Conservation (phyloP, 306 rosid species). For the Nissolia schottii region DNA sequence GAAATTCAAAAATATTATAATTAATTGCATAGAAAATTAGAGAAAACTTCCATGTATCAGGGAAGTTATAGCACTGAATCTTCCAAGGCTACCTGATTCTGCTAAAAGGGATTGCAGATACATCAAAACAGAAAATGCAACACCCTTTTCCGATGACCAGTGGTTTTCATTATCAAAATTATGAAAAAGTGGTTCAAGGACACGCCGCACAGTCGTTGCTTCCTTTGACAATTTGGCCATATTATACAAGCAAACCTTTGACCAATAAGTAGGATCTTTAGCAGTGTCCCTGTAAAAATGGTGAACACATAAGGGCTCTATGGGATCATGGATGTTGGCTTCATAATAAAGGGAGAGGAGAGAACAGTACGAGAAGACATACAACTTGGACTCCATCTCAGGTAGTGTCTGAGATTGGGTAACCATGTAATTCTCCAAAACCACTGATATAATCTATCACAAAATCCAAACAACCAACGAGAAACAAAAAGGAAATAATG, state of each 20-base stretch:
- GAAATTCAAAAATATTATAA: constrained; percentile 34
- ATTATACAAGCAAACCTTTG: constrained; percentile 75
- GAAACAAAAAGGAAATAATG: constrained; percentile 13
- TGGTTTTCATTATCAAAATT: constrained; percentile 68
- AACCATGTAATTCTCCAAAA: constrained; percentile 74
- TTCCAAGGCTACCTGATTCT: constrained; percentile 67
- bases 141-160: constrained; percentile 77
- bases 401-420: constrained; percentile 34
- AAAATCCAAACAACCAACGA: constrained; percentile 28
- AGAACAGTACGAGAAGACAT: constrained; percentile 29
- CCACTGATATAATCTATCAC: constrained; percentile 76
- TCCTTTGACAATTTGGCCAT: constrained; percentile 83
- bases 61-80: constrained; percentile 1
- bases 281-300: constrained; percentile 55
- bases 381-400: constrained; percentile 54
- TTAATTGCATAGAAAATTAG: constrained; percentile 15
- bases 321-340: constrained; percentile 13
- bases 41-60: not conserved
- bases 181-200: constrained; percentile 89
- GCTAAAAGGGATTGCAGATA: constrained; percentile 77
- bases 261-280: constrained; percentile 87
- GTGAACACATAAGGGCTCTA: constrained; percentile 20
- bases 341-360: constrained; percentile 18
- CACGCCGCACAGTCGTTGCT: constrained; percentile 88
- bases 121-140: constrained; percentile 66